Evolutionary conservation across 805 yeast species (phyloP).

Genomic region (Ogataea angusta): DNA sequence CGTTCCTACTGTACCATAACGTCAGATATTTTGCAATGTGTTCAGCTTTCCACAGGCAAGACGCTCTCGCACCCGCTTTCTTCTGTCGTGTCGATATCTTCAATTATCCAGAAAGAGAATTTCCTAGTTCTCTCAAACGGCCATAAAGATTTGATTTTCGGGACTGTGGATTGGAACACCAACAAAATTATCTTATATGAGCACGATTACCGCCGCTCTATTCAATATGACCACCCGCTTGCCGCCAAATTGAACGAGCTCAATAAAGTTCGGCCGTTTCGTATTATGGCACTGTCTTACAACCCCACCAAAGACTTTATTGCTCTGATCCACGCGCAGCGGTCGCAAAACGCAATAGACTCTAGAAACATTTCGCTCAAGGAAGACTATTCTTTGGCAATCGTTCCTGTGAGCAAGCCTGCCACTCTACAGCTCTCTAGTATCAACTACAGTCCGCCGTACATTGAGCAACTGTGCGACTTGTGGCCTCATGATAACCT

Average conservation of each 20-base stretch:
- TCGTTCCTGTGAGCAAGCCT: conserved; percentile 5
- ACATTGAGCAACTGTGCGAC: conserved; percentile 2
- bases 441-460: conserved; percentile 12
- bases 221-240: conserved; percentile 10
- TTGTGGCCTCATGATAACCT: background rate
- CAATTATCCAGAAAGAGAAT: conserved; percentile 13
- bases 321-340: conserved; percentile 10
- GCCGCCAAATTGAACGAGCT: conserved; percentile 13
- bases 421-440: background rate
- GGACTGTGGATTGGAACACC: conserved; percentile 9
- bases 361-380: conserved; percentile 11
- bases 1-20: conserved; percentile 5
- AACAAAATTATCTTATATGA: background rate
- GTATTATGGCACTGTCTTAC: conserved; percentile 6
- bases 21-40: conserved; percentile 7
- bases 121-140: conserved; percentile 13
- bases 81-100: conserved; percentile 15
- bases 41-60: conserved; percentile 2
- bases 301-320: conserved; percentile 13
- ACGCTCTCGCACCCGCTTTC: conserved; percentile 1
- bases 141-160: conserved; percentile 7
- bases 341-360: conserved; percentile 11
- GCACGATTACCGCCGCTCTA: conserved; percentile 11
- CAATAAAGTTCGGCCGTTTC: conserved; percentile 9
- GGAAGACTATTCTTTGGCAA: conserved; percentile 14